Evolutionary conservation across 345 rosid species (phyloP).

Genomic region (Camelina sativa): DNA sequence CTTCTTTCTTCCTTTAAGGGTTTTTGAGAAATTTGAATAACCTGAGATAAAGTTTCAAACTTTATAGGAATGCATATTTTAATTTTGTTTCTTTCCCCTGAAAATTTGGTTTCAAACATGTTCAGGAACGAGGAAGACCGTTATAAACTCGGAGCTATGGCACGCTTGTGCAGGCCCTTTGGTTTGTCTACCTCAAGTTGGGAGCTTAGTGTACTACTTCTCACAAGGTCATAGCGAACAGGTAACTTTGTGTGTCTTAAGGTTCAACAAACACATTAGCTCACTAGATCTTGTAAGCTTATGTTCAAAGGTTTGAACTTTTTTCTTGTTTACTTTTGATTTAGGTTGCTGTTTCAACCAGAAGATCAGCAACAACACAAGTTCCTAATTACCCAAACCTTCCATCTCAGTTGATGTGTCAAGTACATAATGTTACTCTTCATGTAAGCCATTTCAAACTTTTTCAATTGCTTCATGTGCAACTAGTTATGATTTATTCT

Average conservation of each 20-base stretch:
- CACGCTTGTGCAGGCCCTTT: conserved; percentile 99
- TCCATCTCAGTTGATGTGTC: conserved; percentile 93
- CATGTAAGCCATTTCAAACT: conserved; percentile 59
- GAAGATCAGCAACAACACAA: conserved; percentile 83
- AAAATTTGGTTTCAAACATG: neutral
- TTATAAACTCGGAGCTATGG: conserved; percentile 91
- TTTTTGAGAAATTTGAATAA: neutral
- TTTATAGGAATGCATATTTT: neutral
- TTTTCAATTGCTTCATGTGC: neutral
- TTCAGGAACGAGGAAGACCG: conserved; percentile 68
- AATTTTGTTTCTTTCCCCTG: neutral
- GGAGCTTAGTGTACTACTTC: conserved; percentile 89
- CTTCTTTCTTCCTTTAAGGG: conserved; percentile 26
- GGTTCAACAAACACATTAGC: neutral
- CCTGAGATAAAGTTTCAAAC: neutral
- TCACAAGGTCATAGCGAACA: conserved; percentile 99
- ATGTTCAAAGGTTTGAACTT: neutral
- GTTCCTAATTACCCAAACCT: conserved; percentile 97
- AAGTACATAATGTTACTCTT: conserved; percentile 88
- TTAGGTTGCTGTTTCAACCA: conserved; percentile 94
- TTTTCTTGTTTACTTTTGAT: neutral
- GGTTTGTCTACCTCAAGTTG: conserved; percentile 91
- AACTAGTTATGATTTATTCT: neutral
- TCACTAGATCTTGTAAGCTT: conserved; percentile 11
- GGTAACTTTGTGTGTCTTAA: conserved; percentile 49